A percentile compares a stretch with the other conserved stretches of the same genome.
phyloP scores from a whole-genome alignment of 1,139 yeast genomes.

The Saccharomyces hybrid region DNA sequence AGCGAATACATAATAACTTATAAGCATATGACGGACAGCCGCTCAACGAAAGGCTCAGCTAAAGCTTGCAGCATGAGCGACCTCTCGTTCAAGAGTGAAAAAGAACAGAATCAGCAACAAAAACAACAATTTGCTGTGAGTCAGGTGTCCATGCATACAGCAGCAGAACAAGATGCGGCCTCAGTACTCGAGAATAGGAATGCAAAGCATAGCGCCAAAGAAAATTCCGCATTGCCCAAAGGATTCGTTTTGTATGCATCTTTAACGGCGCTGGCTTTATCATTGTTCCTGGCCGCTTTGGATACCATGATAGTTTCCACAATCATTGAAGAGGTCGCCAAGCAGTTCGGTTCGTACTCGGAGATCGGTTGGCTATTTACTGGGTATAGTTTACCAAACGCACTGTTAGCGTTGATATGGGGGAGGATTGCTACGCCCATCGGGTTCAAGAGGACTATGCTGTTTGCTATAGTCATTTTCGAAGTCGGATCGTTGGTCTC shows the following conservation, averaged over 20 bases:
- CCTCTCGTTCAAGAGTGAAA: neutral
- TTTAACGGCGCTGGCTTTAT: slow-evolving; percentile 40
- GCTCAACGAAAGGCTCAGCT: neutral
- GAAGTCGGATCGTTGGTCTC: slow-evolving; percentile 57
- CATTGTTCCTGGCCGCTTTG: slow-evolving; percentile 55
- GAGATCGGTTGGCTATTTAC: slow-evolving; percentile 56
- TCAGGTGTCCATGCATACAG: neutral
- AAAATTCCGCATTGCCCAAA: neutral
- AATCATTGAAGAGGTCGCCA: slow-evolving; percentile 48
- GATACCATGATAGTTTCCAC: slow-evolving; percentile 65
- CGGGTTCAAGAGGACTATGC: slow-evolving; percentile 50
- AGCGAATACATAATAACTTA: neutral
- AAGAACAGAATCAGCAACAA: neutral
- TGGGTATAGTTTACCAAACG: slow-evolving; percentile 54
- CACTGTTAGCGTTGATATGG: slow-evolving; percentile 52
- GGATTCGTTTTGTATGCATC: slow-evolving; percentile 24
- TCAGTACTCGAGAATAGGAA: neutral
- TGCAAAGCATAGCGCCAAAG: neutral
- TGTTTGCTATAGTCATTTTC: slow-evolving; percentile 47
- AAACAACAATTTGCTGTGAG: neutral
- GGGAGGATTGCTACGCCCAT: slow-evolving; percentile 55
- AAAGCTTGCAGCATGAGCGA: neutral
- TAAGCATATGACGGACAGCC: neutral
- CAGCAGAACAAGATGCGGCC: neutral
- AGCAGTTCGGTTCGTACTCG: slow-evolving; percentile 46